A percentile compares a stretch with the other conserved stretches of the same genome.
Conservation (phyloP, 106 monocot species). For the Allium sativum region DNA sequence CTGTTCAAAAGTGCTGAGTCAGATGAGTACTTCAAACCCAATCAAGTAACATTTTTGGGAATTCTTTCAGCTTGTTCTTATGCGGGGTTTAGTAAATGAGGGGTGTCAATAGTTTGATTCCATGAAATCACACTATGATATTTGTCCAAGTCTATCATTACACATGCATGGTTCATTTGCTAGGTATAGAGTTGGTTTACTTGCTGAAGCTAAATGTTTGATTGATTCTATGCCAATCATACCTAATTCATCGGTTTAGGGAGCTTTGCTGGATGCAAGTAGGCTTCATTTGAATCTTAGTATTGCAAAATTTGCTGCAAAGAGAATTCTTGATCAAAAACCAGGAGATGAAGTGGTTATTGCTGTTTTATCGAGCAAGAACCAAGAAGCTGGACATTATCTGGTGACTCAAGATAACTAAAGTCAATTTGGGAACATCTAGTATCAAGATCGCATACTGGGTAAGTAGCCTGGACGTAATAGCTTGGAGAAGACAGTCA, state of each 20-base stretch:
- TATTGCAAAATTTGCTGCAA: slow-evolving; percentile 27
- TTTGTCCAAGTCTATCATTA: slow-evolving; percentile 32
- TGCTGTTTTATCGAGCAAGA: slow-evolving; percentile 38
- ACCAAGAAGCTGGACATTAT: slow-evolving; percentile 27
- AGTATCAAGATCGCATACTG: too few relatives aligned
- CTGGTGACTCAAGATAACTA: too few relatives aligned
- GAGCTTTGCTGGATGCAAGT: slow-evolving; percentile 35
- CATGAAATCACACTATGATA: slow-evolving; percentile 18
- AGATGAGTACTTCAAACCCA: slow-evolving; percentile 17
- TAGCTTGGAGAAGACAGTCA: too few relatives aligned
- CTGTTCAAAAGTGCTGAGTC: slow-evolving; percentile 15
- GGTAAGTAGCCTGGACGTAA: too few relatives aligned
- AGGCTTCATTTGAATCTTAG: slow-evolving; percentile 22
- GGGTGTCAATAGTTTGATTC: slow-evolving; percentile 22
- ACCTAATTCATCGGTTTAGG: slow-evolving; percentile 30
- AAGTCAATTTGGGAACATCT: too few relatives aligned
- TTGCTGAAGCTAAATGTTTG: slow-evolving; percentile 20
- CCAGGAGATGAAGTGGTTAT: slow-evolving; percentile 32
- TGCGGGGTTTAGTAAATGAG: slow-evolving; percentile 28
- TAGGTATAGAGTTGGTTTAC: slow-evolving; percentile 23
- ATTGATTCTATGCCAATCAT: slow-evolving; percentile 20
- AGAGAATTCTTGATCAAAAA: slow-evolving; percentile 28
- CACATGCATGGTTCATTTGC: slow-evolving; percentile 36
- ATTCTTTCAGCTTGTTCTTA: slow-evolving; percentile 28
- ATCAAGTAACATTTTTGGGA: slow-evolving; percentile 19